Percentiles rank a stretch among this genome's conserved stretches.
These are phyloP conservation scores for Udeniomyces megalosporus DNA, from an alignment of 768 basidiomycete genomes.

Conservation along the genomic window DNA sequence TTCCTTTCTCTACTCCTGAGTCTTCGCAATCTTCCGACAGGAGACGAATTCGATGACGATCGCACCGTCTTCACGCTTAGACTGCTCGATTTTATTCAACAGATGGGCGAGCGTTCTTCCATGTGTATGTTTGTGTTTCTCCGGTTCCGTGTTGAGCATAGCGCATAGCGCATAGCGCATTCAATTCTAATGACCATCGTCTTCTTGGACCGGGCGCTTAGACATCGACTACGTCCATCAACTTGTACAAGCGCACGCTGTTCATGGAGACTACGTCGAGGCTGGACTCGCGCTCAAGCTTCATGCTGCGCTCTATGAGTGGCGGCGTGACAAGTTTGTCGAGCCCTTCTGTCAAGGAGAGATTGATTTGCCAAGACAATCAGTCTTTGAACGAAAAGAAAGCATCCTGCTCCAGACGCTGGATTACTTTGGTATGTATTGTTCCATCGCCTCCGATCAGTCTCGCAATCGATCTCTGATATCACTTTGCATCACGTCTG, in stretches of 20 bases:
- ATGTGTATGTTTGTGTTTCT: conserved; percentile 31
- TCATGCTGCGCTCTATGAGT: conserved; percentile 82
- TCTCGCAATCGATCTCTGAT: background rate
- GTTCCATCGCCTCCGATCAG: background rate
- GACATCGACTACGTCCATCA: conserved; percentile 36
- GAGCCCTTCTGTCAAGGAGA: conserved; percentile 38
- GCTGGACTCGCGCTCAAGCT: conserved; percentile 84
- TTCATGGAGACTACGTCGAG: conserved; percentile 79
- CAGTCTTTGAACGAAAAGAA: conserved; percentile 85
- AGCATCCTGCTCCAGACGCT: conserved; percentile 76
- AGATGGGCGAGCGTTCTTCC: conserved; percentile 67
- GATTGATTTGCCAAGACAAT: conserved; percentile 75
- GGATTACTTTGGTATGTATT: conserved; percentile 64
- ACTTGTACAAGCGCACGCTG: conserved; percentile 77
- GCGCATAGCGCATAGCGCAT: background rate
- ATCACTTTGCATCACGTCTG: conserved; percentile 5
- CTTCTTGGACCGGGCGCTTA: background rate
- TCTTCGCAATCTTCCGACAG: conserved; percentile 74
- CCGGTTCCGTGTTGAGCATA: background rate
- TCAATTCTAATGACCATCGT: background rate
- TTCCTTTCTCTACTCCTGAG: conserved; percentile 83
- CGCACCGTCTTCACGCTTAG: conserved; percentile 79
- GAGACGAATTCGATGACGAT: conserved; percentile 87
- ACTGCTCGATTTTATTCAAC: conserved; percentile 82
- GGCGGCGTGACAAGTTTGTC: conserved; percentile 67